These are phyloP conservation scores for Amaranthus tricolor DNA, from an alignment of 179 eudicot species.

Conservation along the genomic window DNA sequence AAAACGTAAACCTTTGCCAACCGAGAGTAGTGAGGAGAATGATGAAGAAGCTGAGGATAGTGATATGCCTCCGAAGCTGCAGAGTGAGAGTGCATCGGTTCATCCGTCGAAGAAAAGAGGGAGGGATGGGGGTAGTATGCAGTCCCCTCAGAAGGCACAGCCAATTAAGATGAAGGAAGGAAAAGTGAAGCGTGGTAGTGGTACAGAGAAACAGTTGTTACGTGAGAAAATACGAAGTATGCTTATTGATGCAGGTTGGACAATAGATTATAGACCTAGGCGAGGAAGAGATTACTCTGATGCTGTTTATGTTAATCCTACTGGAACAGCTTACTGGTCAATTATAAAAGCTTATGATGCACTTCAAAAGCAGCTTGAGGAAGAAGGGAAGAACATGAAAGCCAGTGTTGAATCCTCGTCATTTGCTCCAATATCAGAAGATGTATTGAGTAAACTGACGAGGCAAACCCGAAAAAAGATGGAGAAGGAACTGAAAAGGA, in stretches of 20 bases:
- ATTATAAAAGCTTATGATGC: conserved; percentile 97
- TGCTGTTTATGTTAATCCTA: conserved; percentile 88
- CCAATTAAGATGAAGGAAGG: conserved; percentile 47
- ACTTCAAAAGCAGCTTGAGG: conserved; percentile 74
- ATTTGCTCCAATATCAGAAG: conserved; percentile 68
- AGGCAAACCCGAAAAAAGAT: conserved; percentile 88
- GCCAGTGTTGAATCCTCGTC: conserved; percentile 42
- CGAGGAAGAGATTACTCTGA: conserved; percentile 88
- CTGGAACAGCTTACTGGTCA: conserved; percentile 96
- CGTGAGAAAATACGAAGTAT: conserved; percentile 81
- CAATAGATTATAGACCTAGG: conserved; percentile 95
- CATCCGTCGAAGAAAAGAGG: conserved; percentile 40
- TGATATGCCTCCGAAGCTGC: conserved; percentile 42
- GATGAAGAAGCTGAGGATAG: conserved; percentile 48
- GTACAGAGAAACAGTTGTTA: conserved; percentile 88
- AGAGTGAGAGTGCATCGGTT: conserved; percentile 34
- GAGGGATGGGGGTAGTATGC: conserved; percentile 38
- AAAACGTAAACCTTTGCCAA: conserved; percentile 31
- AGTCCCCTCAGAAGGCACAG: conserved; percentile 43
- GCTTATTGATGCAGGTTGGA: conserved; percentile 89
- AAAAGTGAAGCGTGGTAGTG: conserved; percentile 74
- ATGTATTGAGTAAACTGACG: conserved; percentile 67
- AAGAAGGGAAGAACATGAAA: conserved; percentile 42
- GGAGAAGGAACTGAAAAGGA: conserved; percentile 74
- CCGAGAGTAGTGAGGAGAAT: conserved; percentile 40